These are phyloP conservation scores for Ceratocystiopsis brevicomis DNA, from an alignment of 2,329 filamentous ascomycete species.

Conservation along the genomic window DNA sequence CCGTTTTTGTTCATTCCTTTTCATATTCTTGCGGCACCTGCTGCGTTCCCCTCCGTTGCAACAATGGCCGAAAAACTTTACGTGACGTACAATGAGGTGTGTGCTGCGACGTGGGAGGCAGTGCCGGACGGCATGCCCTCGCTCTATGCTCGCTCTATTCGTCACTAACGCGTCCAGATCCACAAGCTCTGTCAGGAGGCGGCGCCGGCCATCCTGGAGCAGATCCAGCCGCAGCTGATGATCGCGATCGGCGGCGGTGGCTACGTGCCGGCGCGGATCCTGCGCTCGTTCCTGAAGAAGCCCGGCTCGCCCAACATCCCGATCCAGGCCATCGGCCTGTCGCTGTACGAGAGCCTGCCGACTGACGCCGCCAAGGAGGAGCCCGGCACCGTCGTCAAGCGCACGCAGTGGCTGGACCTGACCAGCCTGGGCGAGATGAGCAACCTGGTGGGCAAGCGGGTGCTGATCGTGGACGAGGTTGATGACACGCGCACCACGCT, in stretches of 20 bases:
- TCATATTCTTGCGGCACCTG: no score
- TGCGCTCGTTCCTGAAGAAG: conserved; percentile 91
- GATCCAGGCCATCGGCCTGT: conserved; percentile 96
- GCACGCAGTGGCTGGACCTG: conserved; percentile 95
- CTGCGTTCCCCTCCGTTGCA: conserved; percentile 9
- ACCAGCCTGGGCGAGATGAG: conserved; percentile 65
- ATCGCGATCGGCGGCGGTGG: conserved; percentile 96
- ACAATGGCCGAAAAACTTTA: conserved; percentile 74
- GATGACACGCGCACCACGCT: conserved; percentile 89
- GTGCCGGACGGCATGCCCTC: not conserved
- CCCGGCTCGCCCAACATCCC: conserved; percentile 81
- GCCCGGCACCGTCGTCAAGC: conserved; percentile 82
- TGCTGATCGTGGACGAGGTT: conserved; percentile 87
- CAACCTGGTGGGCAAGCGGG: conserved; percentile 76
- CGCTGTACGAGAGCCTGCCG: conserved; percentile 74
- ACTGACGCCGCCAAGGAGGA: conserved; percentile 42
- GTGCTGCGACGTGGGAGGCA: no score
- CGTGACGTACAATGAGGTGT: conserved; percentile 78
- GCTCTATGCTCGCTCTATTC: not conserved
- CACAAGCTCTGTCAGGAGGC: conserved; percentile 92
- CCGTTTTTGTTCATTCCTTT: not conserved
- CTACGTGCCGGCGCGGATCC: conserved; percentile 90
- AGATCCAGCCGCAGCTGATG: conserved; percentile 87
- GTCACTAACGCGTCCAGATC: conserved; percentile 36
- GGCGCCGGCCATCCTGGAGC: conserved; percentile 60